A percentile compares a stretch with the other conserved stretches of the same genome.
Conservation (phyloP, 768 basidiomycete species). For the Lactarius psammicola region DNA sequence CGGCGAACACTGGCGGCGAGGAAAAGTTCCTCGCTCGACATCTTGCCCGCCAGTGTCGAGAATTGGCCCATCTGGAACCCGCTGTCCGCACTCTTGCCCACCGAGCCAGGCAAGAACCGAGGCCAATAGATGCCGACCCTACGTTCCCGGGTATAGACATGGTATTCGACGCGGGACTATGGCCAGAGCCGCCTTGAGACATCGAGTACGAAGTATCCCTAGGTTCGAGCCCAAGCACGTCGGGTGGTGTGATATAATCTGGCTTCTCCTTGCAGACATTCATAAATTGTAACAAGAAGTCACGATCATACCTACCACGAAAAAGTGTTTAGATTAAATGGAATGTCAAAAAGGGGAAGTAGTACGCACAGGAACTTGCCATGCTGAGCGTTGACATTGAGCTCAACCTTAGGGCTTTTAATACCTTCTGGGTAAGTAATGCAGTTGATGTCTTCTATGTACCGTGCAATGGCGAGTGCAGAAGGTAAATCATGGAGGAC, state of each 20-base stretch:
- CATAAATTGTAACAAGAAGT: conserved; percentile 98
- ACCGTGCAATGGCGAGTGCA: conserved; percentile 75
- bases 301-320: conserved; percentile 82
- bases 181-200: too few species aligned
- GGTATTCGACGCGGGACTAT: too few species aligned
- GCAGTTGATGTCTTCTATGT: conserved; percentile 76
- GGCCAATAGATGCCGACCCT: too few species aligned
- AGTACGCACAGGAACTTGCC: conserved; percentile 81
- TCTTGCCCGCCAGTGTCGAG: too few species aligned
- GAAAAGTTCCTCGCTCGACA: too few species aligned
- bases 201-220: too few species aligned
- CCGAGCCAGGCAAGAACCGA: too few species aligned
- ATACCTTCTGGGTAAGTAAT: conserved; percentile 83
- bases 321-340: conserved; percentile 7
- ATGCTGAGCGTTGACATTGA: conserved; percentile 43
- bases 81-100: too few species aligned
- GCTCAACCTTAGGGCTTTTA: conserved; percentile 67
- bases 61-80: too few species aligned
- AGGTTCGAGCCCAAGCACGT: conserved; percentile 76
- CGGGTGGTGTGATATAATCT: conserved; percentile 81
- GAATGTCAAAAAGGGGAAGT: background rate
- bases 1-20: too few species aligned
- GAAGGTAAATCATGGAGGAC: conserved; percentile 53
- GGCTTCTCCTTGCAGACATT: conserved; percentile 92
- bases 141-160: too few species aligned